Evolutionary conservation across 148 eudicot genomes (phyloP).

Genomic region (Polygonum maritimum): DNA sequence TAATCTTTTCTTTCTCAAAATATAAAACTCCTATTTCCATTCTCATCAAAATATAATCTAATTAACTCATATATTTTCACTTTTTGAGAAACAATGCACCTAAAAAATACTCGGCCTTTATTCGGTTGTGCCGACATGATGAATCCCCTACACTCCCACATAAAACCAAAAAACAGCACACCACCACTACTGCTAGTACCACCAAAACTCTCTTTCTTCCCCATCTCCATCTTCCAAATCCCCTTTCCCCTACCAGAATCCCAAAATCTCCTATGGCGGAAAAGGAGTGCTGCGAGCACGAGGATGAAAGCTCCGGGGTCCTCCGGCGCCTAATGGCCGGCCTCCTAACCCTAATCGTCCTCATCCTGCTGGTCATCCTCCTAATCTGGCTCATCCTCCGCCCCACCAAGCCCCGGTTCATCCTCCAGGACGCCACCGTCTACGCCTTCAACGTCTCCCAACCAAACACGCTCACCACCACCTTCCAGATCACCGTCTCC

Average conservation of each 20-base stretch:
- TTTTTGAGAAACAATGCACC: too few relatives aligned
- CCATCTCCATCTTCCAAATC: too few relatives aligned
- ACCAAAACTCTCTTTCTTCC: too few relatives aligned
- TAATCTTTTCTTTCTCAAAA: too few relatives aligned
- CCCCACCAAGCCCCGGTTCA: conserved; percentile 22
- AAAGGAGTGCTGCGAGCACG: conserved; percentile 20
- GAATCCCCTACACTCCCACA: too few relatives aligned
- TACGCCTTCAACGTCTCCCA: conserved; percentile 25
- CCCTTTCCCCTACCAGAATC: not conserved
- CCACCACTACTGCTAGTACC: too few relatives aligned
- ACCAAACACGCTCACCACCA: conserved; percentile 26
- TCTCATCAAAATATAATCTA: too few relatives aligned
- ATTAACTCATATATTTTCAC: too few relatives aligned
- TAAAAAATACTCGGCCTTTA: too few relatives aligned
- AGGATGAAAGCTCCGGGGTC: not conserved
- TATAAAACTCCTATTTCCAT: too few relatives aligned
- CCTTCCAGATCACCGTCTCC: conserved; percentile 35
- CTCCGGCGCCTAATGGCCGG: conserved; percentile 12
- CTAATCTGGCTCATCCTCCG: conserved; percentile 24
- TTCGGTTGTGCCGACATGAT: too few relatives aligned
- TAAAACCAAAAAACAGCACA: too few relatives aligned
- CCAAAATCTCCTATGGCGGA: not conserved
- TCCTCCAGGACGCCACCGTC: conserved; percentile 30
- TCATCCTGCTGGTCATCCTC: conserved; percentile 20
- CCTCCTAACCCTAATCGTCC: conserved; percentile 13